A percentile compares a stretch with the other conserved stretches of the same genome.
Conservation (phyloP, 305 asterid genomes). For the Fraxinus latifolia region DNA sequence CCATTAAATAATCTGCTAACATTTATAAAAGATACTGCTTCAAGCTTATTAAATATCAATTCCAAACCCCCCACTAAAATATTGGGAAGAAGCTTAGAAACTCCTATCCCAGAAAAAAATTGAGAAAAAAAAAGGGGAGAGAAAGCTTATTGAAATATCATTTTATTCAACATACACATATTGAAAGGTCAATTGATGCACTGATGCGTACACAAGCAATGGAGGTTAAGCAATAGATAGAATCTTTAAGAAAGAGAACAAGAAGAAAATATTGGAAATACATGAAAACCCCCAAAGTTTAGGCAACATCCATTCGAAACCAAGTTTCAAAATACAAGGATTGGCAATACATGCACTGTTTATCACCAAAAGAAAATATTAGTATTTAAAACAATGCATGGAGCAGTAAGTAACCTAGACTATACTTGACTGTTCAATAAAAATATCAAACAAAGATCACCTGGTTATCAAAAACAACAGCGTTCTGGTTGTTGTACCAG, state of each 20-base stretch:
- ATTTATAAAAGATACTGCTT: slow-evolving; percentile 15
- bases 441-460: slow-evolving; percentile 33
- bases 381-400: not conserved
- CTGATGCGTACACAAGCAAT: not conserved
- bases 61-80: not conserved
- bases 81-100: not conserved
- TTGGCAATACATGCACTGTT: not conserved
- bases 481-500: slow-evolving; percentile 52
- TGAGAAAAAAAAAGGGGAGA: not conserved
- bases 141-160: not conserved
- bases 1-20: not conserved
- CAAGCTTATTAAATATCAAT: slow-evolving; percentile 21
- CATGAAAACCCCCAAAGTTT: not conserved
- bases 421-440: not conserved
- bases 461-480: slow-evolving; percentile 62
- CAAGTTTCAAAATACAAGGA: not conserved
- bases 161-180: not conserved
- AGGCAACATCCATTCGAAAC: not conserved
- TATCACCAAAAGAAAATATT: not conserved
- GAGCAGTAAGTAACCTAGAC: not conserved
- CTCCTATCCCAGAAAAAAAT: not conserved
- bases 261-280: not conserved
- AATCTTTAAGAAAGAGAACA: not conserved
- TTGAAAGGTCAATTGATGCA: not conserved
- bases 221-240: not conserved